Percentiles rank a stretch among this genome's conserved stretches.
Conservation (phyloP, 139 green algal species). For the Ettlia oleoabundans region DNA sequence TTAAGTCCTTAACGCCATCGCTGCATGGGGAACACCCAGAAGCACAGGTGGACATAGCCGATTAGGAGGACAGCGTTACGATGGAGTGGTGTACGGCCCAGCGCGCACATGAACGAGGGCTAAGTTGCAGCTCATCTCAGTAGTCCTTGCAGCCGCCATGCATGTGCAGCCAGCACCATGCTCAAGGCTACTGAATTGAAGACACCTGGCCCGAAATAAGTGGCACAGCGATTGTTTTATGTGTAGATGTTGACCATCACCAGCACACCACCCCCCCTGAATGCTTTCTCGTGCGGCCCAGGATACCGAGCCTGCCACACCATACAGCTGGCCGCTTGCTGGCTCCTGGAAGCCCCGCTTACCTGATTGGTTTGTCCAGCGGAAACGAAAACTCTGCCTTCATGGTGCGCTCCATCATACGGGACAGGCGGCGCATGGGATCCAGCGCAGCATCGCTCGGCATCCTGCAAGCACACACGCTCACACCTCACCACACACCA, state of each 20-base stretch:
- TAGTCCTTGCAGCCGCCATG: neutral
- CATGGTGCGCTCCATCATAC: conserved; percentile 35
- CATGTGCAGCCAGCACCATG: no score
- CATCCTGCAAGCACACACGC: conserved; percentile 65
- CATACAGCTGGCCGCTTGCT: no score
- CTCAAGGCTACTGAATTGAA: no score
- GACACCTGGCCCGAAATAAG: no score
- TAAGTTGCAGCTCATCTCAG: neutral
- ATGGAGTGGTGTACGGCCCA: no score
- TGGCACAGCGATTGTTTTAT: no score
- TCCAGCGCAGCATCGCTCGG: conserved; percentile 54
- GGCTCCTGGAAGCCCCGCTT: neutral
- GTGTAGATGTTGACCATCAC: no score
- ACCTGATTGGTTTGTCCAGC: conserved; percentile 43
- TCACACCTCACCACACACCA: no score
- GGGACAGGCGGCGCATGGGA: conserved; percentile 34
- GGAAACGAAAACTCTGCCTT: conserved; percentile 43
- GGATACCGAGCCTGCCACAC: no score
- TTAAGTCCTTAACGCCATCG: conserved; percentile 65
- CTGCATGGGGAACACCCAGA: neutral
- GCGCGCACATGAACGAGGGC: no score
- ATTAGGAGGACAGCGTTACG: neutral
- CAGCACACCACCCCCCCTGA: no score
- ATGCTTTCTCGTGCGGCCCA: no score
- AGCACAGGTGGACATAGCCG: neutral